phyloP scores from a whole-genome alignment of 306 rosid species.

The Oemleria cerasiformis region DNA sequence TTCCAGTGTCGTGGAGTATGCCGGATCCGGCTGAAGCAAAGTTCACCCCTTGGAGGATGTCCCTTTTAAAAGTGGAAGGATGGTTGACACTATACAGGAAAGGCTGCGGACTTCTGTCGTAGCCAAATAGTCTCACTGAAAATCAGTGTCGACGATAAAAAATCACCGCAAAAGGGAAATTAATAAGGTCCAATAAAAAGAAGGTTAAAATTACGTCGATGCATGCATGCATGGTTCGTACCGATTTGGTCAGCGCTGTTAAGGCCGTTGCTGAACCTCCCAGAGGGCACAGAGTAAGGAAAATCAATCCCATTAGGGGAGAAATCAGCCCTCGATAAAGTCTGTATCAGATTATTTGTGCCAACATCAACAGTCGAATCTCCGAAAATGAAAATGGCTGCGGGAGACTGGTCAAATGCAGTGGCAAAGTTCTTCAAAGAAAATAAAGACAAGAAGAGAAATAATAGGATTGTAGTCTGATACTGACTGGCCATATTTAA shows the following conservation, averaged over 20 bases:
- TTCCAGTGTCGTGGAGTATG: conserved; percentile 38
- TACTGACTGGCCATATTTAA: no score
- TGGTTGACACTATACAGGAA: conserved; percentile 24
- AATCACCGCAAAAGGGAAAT: not conserved
- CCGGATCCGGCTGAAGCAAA: conserved; percentile 59
- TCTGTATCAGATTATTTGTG: conserved; percentile 35
- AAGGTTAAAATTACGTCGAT: not conserved
- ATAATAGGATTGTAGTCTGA: no score
- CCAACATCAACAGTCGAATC: conserved; percentile 60
- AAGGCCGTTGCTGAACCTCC: conserved; percentile 62
- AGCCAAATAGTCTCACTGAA: conserved; percentile 40
- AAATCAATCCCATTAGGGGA: conserved; percentile 50
- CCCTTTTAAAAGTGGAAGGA: conserved; percentile 18
- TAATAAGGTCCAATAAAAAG: not conserved
- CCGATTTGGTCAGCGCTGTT: conserved; percentile 57
- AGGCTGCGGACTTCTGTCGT: conserved; percentile 45
- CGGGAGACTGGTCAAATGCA: not conserved
- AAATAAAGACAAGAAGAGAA: not conserved
- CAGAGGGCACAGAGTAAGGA: conserved; percentile 34
- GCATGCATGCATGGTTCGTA: not conserved
- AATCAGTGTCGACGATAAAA: no score
- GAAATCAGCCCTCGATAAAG: conserved; percentile 35
- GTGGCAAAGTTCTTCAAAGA: not conserved
- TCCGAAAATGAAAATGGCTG: conserved; percentile 51
- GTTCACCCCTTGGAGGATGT: conserved; percentile 37